Conservation (phyloP, 805 yeast genomes). For the Cyberlindnera galapagoensis region DNA sequence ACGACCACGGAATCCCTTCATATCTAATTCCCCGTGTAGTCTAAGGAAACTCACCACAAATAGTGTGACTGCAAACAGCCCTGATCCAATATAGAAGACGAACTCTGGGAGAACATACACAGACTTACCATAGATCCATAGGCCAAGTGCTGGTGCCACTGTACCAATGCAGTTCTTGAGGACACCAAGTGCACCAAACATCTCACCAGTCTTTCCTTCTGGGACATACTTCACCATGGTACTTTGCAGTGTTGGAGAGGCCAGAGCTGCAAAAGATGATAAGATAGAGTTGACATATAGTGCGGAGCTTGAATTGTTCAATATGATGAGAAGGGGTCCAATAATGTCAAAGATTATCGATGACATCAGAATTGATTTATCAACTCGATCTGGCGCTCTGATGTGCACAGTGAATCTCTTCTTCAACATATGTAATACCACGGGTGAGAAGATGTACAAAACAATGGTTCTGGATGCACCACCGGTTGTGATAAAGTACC, state of each 20-base stretch:
- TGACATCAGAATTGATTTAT: constrained; percentile 31
- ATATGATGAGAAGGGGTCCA: constrained; percentile 30
- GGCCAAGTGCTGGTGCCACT: constrained; percentile 40
- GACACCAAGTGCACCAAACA: constrained; percentile 64
- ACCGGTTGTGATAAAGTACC: constrained; percentile 45
- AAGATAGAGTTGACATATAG: constrained; percentile 32
- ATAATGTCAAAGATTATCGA: constrained; percentile 31
- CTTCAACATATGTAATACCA: constrained; percentile 32
- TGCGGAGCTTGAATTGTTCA: constrained; percentile 24
- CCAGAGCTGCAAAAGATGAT: constrained; percentile 41
- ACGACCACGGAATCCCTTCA: too few relatives aligned
- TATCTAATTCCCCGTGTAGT: too few relatives aligned
- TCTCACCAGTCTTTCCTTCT: constrained; percentile 56
- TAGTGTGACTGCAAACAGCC: too few relatives aligned
- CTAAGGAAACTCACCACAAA: too few relatives aligned
- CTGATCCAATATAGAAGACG: constrained; percentile 28
- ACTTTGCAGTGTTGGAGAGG: constrained; percentile 54
- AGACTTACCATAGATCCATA: constrained; percentile 42
- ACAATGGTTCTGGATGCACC: constrained; percentile 45
- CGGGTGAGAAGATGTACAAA: constrained; percentile 47
- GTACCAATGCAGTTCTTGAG: constrained; percentile 44
- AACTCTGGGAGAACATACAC: constrained; percentile 32
- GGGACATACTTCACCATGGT: constrained; percentile 56
- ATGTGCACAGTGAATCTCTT: constrained; percentile 29
- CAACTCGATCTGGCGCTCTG: constrained; percentile 47